Evolutionary conservation across 108 stramenopile species (phyloP).

Genomic region (Nannochloropsis gaditana): DNA sequence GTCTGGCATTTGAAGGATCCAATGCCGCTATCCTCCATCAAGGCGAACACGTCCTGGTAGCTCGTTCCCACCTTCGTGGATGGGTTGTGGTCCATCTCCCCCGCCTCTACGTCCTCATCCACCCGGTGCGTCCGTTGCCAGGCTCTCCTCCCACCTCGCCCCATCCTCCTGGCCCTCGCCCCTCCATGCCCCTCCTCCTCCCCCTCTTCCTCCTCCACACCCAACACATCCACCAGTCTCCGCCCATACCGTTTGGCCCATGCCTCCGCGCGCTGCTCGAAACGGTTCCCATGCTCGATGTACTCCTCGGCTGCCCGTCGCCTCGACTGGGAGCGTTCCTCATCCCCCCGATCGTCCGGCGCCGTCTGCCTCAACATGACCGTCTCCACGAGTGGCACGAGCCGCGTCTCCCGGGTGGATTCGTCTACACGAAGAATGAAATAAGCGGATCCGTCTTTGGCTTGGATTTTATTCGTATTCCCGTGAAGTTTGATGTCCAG

Average conservation of each 20-base stretch:
- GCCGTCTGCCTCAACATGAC: neutral
- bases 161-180: neutral
- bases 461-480: neutral
- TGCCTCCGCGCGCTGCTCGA: constrained; percentile 1
- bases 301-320: constrained; percentile 8
- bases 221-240: neutral
- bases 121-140: neutral
- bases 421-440: constrained; percentile 4
- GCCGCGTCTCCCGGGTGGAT: neutral
- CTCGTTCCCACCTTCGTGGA: neutral
- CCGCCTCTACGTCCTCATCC: neutral
- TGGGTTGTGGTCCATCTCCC: neutral
- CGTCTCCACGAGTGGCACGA: neutral
- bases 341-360: neutral
- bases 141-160: neutral
- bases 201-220: neutral
- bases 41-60: neutral
- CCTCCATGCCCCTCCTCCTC: neutral
- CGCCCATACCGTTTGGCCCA: neutral
- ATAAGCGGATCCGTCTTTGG: neutral
- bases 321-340: neutral
- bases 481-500: neutral
- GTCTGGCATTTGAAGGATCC: neutral
- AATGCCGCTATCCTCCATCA: constrained; percentile 17
- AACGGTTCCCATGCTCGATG: constrained; percentile 9